These are phyloP conservation scores for Carex myosuroides DNA, from an alignment of 176 grass and related monocot genomes.

Conservation along the genomic window DNA sequence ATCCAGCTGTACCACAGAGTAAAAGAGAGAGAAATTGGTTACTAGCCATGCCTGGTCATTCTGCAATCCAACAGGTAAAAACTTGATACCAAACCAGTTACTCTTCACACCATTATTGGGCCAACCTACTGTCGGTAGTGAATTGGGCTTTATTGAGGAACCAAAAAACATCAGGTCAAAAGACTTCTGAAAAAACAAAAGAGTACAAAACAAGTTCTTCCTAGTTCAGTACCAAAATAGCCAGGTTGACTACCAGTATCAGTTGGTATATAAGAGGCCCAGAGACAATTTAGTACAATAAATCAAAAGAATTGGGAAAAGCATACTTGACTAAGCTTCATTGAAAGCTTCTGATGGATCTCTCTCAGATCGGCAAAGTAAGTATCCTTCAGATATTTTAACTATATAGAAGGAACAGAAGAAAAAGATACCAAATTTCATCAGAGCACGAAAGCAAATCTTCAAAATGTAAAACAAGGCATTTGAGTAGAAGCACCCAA, in stretches of 20 bases:
- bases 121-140: not conserved
- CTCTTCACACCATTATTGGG: not conserved
- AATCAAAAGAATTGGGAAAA: not conserved
- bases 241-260: not conserved
- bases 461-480: not conserved
- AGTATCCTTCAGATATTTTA: constrained; percentile 68
- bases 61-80: not conserved
- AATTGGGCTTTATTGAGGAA: not conserved
- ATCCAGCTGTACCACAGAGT: constrained; percentile 34
- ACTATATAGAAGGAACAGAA: constrained; percentile 27
- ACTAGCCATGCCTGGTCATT: not conserved
- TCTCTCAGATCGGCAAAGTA: constrained; percentile 58
- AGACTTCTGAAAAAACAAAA: not conserved
- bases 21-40: not conserved
- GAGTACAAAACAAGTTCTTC: not conserved
- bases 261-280: not conserved
- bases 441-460: not conserved
- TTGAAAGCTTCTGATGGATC: constrained; percentile 47
- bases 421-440: not conserved
- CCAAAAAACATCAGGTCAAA: not conserved
- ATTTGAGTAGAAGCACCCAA: not conserved
- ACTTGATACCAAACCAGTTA: not conserved
- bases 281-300: not conserved
- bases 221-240: not conserved
- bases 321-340: constrained; percentile 55